Conservation (phyloP, 2,329 filamentous ascomycete genomes). For the Calycina marina region DNA sequence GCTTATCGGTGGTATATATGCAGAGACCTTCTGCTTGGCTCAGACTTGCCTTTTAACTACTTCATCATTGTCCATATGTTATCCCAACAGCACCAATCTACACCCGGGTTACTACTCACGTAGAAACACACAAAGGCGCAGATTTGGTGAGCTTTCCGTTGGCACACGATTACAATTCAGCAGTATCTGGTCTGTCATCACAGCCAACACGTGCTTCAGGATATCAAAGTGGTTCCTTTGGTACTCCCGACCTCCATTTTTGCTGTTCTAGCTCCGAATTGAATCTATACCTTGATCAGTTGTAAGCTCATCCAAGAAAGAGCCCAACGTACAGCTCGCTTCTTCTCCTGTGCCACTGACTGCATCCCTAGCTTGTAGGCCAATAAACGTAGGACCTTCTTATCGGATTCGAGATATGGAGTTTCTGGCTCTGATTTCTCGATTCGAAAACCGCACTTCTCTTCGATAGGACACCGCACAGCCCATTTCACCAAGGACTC, state of each 20-base stretch:
- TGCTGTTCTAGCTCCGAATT: slow-evolving; percentile 69
- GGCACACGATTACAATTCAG: slow-evolving; percentile 35
- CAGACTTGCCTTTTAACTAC: slow-evolving; percentile 51
- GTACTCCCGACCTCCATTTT: slow-evolving; percentile 62
- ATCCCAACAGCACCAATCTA: slow-evolving; percentile 15
- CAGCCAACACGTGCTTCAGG: slow-evolving; percentile 30
- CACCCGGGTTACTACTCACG: slow-evolving; percentile 22
- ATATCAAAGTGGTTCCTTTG: slow-evolving; percentile 52
- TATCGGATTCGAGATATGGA: slow-evolving; percentile 54
- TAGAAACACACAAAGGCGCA: slow-evolving; percentile 33
- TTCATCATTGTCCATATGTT: slow-evolving; percentile 17
- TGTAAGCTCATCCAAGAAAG: neutral
- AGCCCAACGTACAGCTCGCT: slow-evolving; percentile 57
- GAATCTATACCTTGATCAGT: slow-evolving; percentile 47
- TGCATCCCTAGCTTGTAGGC: slow-evolving; percentile 61
- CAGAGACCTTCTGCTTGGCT: slow-evolving; percentile 29
- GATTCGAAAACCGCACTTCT: slow-evolving; percentile 72
- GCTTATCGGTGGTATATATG: no score
- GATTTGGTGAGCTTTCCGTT: slow-evolving; percentile 15
- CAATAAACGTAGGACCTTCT: slow-evolving; percentile 65
- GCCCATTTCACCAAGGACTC: slow-evolving; percentile 76
- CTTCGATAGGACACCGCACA: slow-evolving; percentile 56
- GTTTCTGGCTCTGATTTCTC: slow-evolving; percentile 16
- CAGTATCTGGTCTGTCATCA: slow-evolving; percentile 68
- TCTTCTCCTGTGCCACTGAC: slow-evolving; percentile 70